Percentiles rank a stretch among this genome's conserved stretches.
phyloP scores from a whole-genome alignment of 176 grass and related monocot species.

The Cenchrus fungigraminus region DNA sequence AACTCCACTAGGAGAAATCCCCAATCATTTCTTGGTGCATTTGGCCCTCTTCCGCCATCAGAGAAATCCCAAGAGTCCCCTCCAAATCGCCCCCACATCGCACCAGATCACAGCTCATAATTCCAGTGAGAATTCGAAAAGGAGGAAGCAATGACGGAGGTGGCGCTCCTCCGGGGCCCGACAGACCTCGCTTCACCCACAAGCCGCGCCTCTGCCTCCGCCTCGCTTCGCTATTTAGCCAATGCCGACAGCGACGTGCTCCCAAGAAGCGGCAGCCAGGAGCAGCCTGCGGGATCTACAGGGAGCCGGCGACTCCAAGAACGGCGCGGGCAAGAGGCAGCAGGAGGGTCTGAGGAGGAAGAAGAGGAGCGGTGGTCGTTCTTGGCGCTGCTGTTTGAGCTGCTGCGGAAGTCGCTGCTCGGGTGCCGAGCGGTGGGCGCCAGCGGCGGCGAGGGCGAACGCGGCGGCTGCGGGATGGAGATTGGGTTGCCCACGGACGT shows the following conservation, averaged over 20 bases:
- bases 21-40: conserved; percentile 47
- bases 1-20: conserved; percentile 42
- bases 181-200: conserved; percentile 52
- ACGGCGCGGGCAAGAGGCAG: background rate
- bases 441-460: background rate
- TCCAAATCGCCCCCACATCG: background rate
- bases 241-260: conserved; percentile 50
- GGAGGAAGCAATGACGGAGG: conserved; percentile 64
- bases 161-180: conserved; percentile 58
- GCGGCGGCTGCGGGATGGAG: conserved; percentile 64
- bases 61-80: conserved; percentile 37
- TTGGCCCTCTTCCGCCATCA: conserved; percentile 29
- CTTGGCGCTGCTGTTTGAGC: conserved; percentile 75
- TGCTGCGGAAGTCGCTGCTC: conserved; percentile 77
- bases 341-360: conserved; percentile 23
- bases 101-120: conserved; percentile 40
- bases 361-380: conserved; percentile 67
- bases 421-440: conserved; percentile 60
- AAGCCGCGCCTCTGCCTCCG: conserved; percentile 46
- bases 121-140: conserved; percentile 24
- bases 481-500: conserved; percentile 90
- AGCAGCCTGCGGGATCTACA: conserved; percentile 33
- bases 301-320: conserved; percentile 20
- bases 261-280: conserved; percentile 22
- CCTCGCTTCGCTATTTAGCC: conserved; percentile 52